Percentiles rank a stretch among this genome's conserved stretches.
phyloP scores from a whole-genome alignment of 2,329 filamentous ascomycete species.

The Stagonosporopsis rhizophila region DNA sequence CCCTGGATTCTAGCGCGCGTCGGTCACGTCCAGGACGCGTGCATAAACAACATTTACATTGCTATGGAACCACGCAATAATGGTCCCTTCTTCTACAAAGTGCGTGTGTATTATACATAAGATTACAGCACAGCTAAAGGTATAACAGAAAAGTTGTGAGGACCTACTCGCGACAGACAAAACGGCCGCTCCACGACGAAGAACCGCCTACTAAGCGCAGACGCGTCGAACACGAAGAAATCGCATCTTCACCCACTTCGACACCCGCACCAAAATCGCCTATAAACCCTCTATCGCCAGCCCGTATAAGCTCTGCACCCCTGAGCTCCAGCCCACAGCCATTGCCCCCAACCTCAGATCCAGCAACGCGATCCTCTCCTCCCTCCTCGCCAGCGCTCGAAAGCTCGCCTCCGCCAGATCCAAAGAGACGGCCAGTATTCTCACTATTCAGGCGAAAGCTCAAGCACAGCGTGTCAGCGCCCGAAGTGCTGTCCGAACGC shows the following conservation, averaged over 20 bases:
- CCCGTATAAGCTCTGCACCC: slow-evolving; percentile 21
- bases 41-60: slow-evolving; percentile 21
- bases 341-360: slow-evolving; percentile 50
- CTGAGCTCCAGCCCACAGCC: slow-evolving; percentile 44
- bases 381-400: slow-evolving; percentile 40
- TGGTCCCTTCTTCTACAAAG: slow-evolving; percentile 36
- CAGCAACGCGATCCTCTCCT: slow-evolving; percentile 38
- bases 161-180: slow-evolving; percentile 48
- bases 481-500: slow-evolving; percentile 33
- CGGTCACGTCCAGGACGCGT: slow-evolving; percentile 36
- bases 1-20: slow-evolving; percentile 11
- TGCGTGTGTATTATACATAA: slow-evolving; percentile 17
- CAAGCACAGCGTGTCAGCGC: slow-evolving; percentile 21
- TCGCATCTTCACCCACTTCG: slow-evolving; percentile 21
- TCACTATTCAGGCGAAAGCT: slow-evolving; percentile 51
- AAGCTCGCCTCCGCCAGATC: slow-evolving; percentile 33
- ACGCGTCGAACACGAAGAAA: slow-evolving; percentile 38
- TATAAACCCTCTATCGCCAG: slow-evolving; percentile 2
- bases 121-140: slow-evolving; percentile 22
- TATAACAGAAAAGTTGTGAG: slow-evolving; percentile 36
- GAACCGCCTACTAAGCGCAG: slow-evolving; percentile 47
- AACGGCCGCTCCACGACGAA: slow-evolving; percentile 37
- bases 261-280: slow-evolving; percentile 1
- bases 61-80: slow-evolving; percentile 20
- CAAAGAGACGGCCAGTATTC: slow-evolving; percentile 57